Conservation (phyloP, 805 yeast genomes). For the Saccharomycopsis sp. region DNA sequence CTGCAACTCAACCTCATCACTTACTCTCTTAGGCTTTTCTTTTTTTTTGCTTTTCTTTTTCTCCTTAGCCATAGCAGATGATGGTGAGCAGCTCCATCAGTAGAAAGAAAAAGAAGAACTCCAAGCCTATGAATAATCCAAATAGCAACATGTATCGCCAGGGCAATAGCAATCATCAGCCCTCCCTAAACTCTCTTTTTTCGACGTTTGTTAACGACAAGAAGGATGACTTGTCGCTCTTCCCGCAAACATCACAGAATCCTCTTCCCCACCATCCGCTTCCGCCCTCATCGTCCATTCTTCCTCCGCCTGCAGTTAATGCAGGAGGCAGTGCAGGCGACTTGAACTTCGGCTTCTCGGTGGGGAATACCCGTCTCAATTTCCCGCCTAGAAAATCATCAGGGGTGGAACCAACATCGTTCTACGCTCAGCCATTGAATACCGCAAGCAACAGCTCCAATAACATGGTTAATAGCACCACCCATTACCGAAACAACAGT, state of each 20-base stretch:
- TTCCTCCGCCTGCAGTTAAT: neutral
- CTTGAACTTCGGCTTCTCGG: neutral
- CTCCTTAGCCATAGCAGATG: neutral
- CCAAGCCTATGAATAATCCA: neutral
- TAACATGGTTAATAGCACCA: neutral
- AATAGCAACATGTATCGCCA: conserved; percentile 1
- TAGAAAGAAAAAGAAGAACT: neutral
- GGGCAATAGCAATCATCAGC: neutral
- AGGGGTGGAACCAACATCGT: conserved; percentile 1
- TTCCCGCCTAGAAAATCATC: conserved; percentile 5
- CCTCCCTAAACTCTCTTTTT: neutral
- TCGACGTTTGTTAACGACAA: neutral
- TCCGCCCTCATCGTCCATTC: neutral
- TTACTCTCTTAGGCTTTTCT: too few relatives aligned
- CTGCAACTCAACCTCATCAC: too few relatives aligned
- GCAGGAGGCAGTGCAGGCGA: neutral
- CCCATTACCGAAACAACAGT: neutral
- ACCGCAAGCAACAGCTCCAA: neutral
- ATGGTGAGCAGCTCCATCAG: neutral
- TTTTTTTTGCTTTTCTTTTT: too few relatives aligned
- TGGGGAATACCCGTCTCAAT: neutral
- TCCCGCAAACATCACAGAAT: neutral
- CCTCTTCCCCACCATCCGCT: neutral
- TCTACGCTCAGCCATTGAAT: neutral
- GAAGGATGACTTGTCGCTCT: neutral